phyloP scores from a whole-genome alignment of 768 basidiomycete genomes.

The Gloeopeniophorella convolvens region DNA sequence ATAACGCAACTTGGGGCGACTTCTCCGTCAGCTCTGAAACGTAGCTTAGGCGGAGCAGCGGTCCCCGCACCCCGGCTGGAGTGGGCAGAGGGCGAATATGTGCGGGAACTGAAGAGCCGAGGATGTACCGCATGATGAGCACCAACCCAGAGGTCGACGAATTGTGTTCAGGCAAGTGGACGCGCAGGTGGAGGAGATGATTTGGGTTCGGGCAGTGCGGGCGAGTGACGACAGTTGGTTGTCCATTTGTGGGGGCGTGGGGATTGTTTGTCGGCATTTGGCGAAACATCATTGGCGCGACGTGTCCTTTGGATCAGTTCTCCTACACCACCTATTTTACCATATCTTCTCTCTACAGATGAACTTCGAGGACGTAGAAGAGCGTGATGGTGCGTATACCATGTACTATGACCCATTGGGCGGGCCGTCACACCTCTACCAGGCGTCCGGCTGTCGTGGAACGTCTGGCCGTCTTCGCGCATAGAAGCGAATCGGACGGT shows the following conservation, averaged over 20 bases:
- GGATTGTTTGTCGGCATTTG: constrained; percentile 4
- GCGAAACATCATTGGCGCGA: constrained; percentile 4
- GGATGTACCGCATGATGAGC: no score
- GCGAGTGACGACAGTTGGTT: no score
- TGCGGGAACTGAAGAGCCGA: no score
- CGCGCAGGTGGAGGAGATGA: no score
- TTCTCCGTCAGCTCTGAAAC: not conserved
- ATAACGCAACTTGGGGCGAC: not conserved
- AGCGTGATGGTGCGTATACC: constrained; percentile 73
- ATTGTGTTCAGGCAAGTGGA: no score
- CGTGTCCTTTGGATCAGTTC: constrained; percentile 15
- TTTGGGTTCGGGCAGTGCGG: no score
- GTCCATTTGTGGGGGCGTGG: no score
- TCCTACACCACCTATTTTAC: not conserved
- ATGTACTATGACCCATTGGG: not conserved
- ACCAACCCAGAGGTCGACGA: no score
- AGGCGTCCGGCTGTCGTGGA: constrained; percentile 97
- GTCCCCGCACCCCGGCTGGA: no score
- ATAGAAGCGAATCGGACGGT: constrained; percentile 98
- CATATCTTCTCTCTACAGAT: constrained; percentile 22
- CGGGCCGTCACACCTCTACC: not conserved
- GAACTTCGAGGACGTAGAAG: constrained; percentile 96
- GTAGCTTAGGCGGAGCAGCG: no score
- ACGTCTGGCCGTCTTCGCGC: constrained; percentile 96
- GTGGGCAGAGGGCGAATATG: no score